These are phyloP conservation scores for Alloteropsis angusta DNA, from an alignment of 202 grass and related monocot species.

Conservation along the genomic window DNA sequence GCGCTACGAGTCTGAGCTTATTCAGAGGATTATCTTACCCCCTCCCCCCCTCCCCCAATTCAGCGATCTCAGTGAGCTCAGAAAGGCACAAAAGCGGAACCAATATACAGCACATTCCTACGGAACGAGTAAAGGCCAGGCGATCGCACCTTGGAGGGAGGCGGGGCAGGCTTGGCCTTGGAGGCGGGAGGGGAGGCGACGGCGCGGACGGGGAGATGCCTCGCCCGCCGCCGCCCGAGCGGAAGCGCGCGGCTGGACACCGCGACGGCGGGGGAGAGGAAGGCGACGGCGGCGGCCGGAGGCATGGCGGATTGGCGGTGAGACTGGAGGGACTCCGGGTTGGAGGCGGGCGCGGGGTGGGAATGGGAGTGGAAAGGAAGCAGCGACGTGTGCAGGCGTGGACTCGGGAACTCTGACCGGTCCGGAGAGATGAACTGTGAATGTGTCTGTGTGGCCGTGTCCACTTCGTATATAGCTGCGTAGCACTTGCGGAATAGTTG, in stretches of 20 bases:
- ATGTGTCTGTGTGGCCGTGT: no score
- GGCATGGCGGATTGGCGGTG: background rate
- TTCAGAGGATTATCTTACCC: background rate
- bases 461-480: no score
- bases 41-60: no score
- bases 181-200: constrained; percentile 51
- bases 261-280: constrained; percentile 25
- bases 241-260: constrained; percentile 4
- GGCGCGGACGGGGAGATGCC: constrained; percentile 40
- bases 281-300: constrained; percentile 16
- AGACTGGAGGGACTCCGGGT: background rate
- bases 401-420: background rate
- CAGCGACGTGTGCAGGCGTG: constrained; percentile 7
- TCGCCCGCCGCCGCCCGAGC: constrained; percentile 22
- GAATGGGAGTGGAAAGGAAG: constrained; percentile 11
- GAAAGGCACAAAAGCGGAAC: background rate
- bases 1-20: background rate
- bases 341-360: background rate
- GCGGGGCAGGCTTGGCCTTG: constrained; percentile 17
- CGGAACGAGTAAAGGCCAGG: background rate
- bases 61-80: background rate
- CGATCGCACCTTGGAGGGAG: constrained; percentile 56
- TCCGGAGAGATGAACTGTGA: background rate
- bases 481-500: no score
- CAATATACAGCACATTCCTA: background rate